phyloP scores from a whole-genome alignment of 2,329 filamentous ascomycete genomes.

The Dryadomyces sulphureus region DNA sequence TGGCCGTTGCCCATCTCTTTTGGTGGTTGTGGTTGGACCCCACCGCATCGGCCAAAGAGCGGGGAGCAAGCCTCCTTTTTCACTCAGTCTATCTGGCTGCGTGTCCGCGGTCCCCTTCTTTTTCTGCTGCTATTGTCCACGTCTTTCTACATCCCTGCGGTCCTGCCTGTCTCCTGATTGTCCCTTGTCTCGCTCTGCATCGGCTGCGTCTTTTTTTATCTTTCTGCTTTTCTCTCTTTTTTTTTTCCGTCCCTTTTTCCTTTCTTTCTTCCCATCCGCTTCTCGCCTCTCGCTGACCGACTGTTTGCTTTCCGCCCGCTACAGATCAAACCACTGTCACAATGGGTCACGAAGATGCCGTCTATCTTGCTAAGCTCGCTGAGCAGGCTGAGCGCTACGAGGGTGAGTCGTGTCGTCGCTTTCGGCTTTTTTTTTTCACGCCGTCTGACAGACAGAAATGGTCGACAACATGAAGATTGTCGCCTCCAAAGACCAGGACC shows the following conservation, averaged over 20 bases:
- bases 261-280: background rate
- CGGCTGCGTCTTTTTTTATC: background rate
- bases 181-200: background rate
- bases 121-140: background rate
- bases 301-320: constrained; percentile 3
- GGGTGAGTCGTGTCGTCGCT: constrained; percentile 43
- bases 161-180: background rate
- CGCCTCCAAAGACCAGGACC: constrained; percentile 70
- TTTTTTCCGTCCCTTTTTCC: background rate
- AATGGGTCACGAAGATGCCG: constrained; percentile 99
- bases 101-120: background rate
- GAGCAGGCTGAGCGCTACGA: constrained; percentile 99
- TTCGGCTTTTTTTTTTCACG: background rate
- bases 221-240: constrained; percentile 2
- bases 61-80: constrained; percentile 13
- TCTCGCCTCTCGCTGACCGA: constrained; percentile 1
- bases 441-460: constrained; percentile 94
- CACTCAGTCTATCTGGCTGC: constrained; percentile 7
- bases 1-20: constrained; percentile 6
- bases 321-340: constrained; percentile 31
- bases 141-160: background rate
- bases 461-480: constrained; percentile 99
- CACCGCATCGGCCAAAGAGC: constrained; percentile 11
- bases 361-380: constrained; percentile 99
- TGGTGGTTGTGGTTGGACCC: constrained; percentile 7